A percentile compares a stretch with the other conserved stretches of the same genome.
These are phyloP conservation scores for Cymbopogon citratus DNA, from an alignment of 176 grass and related monocot species.

Conservation along the genomic window DNA sequence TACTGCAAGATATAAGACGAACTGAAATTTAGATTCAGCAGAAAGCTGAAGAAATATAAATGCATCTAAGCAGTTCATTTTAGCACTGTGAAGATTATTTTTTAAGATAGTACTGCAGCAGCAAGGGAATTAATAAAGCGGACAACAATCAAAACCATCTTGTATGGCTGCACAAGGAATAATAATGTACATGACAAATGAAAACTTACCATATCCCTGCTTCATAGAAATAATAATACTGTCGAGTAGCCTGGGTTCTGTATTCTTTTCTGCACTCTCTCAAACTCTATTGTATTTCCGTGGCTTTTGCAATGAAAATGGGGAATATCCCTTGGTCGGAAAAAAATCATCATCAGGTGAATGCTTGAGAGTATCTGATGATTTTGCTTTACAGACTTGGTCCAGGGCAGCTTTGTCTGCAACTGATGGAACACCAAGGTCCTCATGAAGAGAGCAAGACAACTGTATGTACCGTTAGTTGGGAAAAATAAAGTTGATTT, in stretches of 20 bases:
- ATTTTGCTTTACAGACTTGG: slow-evolving; percentile 48
- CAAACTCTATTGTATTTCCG: no score
- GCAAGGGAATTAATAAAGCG: slow-evolving; percentile 9
- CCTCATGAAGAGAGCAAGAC: background rate
- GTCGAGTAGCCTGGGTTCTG: slow-evolving; percentile 60
- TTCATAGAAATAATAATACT: slow-evolving; percentile 49
- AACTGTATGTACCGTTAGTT: slow-evolving; percentile 18
- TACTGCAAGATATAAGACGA: slow-evolving; percentile 29
- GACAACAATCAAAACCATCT: background rate
- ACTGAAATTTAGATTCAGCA: slow-evolving; percentile 36
- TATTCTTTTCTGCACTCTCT: no score
- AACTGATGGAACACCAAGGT: background rate
- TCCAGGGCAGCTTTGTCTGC: slow-evolving; percentile 2
- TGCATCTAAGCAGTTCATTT: slow-evolving; percentile 18
- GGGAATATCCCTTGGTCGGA: no score
- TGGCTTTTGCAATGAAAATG: no score
- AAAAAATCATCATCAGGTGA: slow-evolving; percentile 84
- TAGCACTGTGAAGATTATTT: background rate
- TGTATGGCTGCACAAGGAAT: background rate
- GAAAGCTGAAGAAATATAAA: slow-evolving; percentile 37
- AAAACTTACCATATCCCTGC: slow-evolving; percentile 52
- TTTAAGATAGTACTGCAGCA: background rate
- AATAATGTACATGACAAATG: background rate
- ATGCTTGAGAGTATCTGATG: slow-evolving; percentile 51
- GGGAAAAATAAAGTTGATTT: background rate